Conservation (phyloP, 2,329 filamentous ascomycete genomes). For the Fusarium brachygibbosum region DNA sequence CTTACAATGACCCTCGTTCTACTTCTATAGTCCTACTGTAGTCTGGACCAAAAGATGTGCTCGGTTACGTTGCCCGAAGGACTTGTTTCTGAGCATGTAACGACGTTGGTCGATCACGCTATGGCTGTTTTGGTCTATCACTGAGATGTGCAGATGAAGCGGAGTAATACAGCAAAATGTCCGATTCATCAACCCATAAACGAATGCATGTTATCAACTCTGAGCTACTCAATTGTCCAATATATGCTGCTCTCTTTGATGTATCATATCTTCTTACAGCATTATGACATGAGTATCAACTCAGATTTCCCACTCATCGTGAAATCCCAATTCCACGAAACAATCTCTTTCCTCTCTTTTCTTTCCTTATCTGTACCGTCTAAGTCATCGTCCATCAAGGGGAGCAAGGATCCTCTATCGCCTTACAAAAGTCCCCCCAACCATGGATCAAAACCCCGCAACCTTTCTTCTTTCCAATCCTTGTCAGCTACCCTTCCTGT, state of each 20-base stretch:
- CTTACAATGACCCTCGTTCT: conserved; percentile 16
- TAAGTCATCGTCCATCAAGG: neutral
- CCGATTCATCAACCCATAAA: conserved; percentile 1
- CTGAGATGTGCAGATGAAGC: conserved; percentile 17
- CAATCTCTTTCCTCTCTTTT: neutral
- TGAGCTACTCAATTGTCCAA: neutral
- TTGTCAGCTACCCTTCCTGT: conserved; percentile 22
- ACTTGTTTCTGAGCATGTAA: conserved; percentile 27
- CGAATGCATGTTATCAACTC: neutral
- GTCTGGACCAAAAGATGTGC: conserved; percentile 10
- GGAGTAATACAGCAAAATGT: conserved; percentile 28
- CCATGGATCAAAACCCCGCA: conserved; percentile 21
- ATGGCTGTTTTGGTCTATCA: conserved; percentile 20
- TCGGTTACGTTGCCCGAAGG: conserved; percentile 26
- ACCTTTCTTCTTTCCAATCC: conserved; percentile 10
- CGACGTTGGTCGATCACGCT: conserved; percentile 30
- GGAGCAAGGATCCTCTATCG: conserved; percentile 29
- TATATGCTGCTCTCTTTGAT: neutral
- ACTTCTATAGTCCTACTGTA: conserved; percentile 5
- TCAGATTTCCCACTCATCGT: neutral
- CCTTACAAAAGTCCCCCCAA: conserved; percentile 40
- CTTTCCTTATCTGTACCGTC: conserved; percentile 15
- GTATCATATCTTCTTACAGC: neutral
- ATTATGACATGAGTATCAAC: neutral
- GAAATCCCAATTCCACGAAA: neutral